A percentile compares a stretch with the other conserved stretches of the same genome.
Evolutionary conservation across 345 rosid species (phyloP).

Genomic region (Citrus hindsii): DNA sequence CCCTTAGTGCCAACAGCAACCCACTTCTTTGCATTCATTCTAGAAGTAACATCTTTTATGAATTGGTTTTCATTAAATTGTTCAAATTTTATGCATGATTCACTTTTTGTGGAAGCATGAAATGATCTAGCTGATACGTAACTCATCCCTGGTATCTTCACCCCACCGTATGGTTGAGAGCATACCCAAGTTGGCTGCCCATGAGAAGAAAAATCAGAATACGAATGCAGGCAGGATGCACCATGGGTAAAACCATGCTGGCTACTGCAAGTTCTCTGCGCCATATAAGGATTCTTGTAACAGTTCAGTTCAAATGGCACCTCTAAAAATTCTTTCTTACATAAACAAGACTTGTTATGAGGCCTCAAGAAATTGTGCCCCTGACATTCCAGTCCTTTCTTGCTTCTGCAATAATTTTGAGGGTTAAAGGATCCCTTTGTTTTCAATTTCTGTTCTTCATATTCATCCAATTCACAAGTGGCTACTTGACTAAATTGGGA

Average conservation of each 20-base stretch:
- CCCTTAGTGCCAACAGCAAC: constrained; percentile 5
- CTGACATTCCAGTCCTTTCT: neutral
- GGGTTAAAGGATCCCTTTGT: neutral
- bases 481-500: neutral
- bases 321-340: neutral
- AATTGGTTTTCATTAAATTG: neutral
- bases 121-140: neutral
- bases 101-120: constrained; percentile 6
- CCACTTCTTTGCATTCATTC: constrained; percentile 16
- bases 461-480: neutral
- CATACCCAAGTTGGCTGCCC: neutral
- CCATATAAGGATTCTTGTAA: neutral
- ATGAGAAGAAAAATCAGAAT: neutral
- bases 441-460: neutral
- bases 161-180: neutral
- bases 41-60: neutral
- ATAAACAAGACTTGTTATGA: neutral
- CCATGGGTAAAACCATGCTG: neutral
- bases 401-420: neutral
- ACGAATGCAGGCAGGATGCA: neutral
- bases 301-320: neutral
- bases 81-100: neutral
- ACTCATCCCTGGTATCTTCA: neutral
- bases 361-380: neutral
- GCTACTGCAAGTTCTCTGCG: neutral